These are phyloP conservation scores for Aureobasidium sp. DNA, from an alignment of 2,329 filamentous ascomycete species.

Conservation along the genomic window DNA sequence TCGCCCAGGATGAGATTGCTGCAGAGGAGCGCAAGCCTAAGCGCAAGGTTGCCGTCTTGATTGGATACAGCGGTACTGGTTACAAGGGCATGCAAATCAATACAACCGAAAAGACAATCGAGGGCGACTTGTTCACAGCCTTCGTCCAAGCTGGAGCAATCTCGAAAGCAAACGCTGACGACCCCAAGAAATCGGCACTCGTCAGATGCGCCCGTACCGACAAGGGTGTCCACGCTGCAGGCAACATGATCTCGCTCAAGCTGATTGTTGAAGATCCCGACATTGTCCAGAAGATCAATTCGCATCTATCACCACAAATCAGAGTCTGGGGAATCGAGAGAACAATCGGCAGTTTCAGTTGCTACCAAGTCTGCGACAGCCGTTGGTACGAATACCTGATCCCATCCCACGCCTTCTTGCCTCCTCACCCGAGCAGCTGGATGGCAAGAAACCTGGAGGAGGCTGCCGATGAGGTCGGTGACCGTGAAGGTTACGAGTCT, in stretches of 20 bases:
- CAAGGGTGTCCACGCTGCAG: conserved; percentile 93
- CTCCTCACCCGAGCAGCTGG: conserved; percentile 82
- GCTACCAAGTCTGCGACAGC: conserved; percentile 90
- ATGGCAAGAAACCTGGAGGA: conserved; percentile 78
- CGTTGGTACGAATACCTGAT: conserved; percentile 97
- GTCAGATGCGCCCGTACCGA: conserved; percentile 92
- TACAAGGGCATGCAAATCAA: conserved; percentile 94
- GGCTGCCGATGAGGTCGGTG: conserved; percentile 62
- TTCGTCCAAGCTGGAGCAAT: conserved; percentile 89
- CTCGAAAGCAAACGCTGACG: conserved; percentile 91
- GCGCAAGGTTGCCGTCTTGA: conserved; percentile 89
- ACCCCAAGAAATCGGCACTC: conserved; percentile 91
- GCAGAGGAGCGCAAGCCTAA: conserved; percentile 83
- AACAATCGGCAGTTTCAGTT: conserved; percentile 85
- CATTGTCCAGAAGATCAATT: conserved; percentile 86
- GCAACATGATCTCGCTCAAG: conserved; percentile 91
- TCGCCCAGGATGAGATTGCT: conserved; percentile 74
- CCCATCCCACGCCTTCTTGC: conserved; percentile 84
- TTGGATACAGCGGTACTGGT: conserved; percentile 92
- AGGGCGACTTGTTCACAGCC: conserved; percentile 87
- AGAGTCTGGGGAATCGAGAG: conserved; percentile 89
- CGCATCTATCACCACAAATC: conserved; percentile 75
- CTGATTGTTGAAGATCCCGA: conserved; percentile 88
- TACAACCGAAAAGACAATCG: conserved; percentile 70
- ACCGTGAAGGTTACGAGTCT: conserved; percentile 58